phyloP scores from a whole-genome alignment of 2,329 filamentous ascomycete genomes.

The Pleomassaria siparia region DNA sequence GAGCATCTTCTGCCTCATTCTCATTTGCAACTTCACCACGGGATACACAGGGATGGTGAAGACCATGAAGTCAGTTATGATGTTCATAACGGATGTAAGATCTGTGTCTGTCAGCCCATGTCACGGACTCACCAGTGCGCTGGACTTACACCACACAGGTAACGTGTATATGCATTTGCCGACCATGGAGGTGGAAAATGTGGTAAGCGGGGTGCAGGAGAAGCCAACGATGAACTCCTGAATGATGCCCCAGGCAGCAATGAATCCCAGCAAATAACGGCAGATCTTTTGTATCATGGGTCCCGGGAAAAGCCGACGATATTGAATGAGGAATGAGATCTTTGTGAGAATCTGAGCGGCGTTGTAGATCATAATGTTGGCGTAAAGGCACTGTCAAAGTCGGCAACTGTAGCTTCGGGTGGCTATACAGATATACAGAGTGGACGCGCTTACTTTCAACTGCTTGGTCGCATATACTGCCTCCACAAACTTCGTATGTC shows the following conservation, averaged over 20 bases:
- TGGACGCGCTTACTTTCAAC: conserved; percentile 7
- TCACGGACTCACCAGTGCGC: not conserved
- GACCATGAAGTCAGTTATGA: conserved; percentile 18
- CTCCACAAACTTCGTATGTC: conserved; percentile 15
- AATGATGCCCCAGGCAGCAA: conserved; percentile 14
- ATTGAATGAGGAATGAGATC: conserved; percentile 18
- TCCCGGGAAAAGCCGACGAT: conserved; percentile 16
- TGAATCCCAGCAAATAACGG: conserved; percentile 11
- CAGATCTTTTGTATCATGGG: conserved; percentile 11
- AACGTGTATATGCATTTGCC: conserved; percentile 14
- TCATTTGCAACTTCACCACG: conserved; percentile 16
- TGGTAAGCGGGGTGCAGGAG: conserved; percentile 11
- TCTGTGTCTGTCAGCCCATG: not conserved
- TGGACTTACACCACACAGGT: conserved; percentile 7
- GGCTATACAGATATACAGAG: too few relatives aligned
- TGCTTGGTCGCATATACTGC: conserved; percentile 5
- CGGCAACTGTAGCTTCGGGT: not conserved
- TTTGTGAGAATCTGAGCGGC: conserved; percentile 17
- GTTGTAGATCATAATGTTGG: conserved; percentile 17
- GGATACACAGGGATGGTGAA: conserved; percentile 15
- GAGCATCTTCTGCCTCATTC: conserved; percentile 10
- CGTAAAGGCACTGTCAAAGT: conserved; percentile 11
- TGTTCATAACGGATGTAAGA: conserved; percentile 16
- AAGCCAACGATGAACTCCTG: conserved; percentile 18
- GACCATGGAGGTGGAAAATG: conserved; percentile 11